Percentiles rank a stretch among this genome's conserved stretches.
Evolutionary conservation across 2,329 filamentous ascomycete genomes (phyloP).

Genomic region (Hypocreales sp.): DNA sequence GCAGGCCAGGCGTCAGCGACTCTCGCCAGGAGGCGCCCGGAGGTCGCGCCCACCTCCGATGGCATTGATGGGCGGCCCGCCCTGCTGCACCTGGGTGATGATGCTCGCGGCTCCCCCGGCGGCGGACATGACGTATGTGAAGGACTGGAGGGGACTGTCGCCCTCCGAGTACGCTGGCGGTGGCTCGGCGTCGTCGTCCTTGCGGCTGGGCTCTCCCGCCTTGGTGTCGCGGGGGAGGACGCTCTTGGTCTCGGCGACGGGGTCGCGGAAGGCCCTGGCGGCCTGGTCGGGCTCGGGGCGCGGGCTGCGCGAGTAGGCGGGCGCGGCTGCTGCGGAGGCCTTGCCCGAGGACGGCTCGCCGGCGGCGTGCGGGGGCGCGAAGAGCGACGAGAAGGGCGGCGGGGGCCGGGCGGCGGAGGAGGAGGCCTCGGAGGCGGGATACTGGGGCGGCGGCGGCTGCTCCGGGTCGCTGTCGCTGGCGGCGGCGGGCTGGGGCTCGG

Average conservation of each 20-base stretch:
- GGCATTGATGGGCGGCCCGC: constrained; percentile 75
- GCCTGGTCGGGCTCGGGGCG: constrained; percentile 21
- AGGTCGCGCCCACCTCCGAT: constrained; percentile 51
- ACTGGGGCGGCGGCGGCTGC: constrained; percentile 42
- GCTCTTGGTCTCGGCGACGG: constrained; percentile 63
- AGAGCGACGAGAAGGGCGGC: constrained; percentile 47
- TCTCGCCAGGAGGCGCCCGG: neutral
- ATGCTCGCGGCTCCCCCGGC: constrained; percentile 96
- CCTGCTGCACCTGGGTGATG: constrained; percentile 97
- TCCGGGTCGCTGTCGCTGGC: constrained; percentile 13
- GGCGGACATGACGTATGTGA: constrained; percentile 94
- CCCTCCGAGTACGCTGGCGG: constrained; percentile 95
- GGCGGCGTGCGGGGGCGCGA: constrained; percentile 23
- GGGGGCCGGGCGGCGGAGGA: constrained; percentile 34
- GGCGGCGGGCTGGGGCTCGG: constrained; percentile 7
- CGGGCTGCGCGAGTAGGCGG: constrained; percentile 31
- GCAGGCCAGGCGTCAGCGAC: constrained; percentile 2
- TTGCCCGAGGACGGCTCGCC: constrained; percentile 18
- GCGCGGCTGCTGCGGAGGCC: constrained; percentile 25
- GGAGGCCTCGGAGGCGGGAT: constrained; percentile 39
- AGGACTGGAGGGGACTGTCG: constrained; percentile 78
- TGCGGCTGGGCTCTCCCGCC: constrained; percentile 54
- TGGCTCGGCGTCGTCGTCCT: constrained; percentile 75
- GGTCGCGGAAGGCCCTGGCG: constrained; percentile 28
- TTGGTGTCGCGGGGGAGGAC: constrained; percentile 73